Evolutionary conservation across 306 rosid genomes (phyloP).

Genomic region (Rosa chinensis): DNA sequence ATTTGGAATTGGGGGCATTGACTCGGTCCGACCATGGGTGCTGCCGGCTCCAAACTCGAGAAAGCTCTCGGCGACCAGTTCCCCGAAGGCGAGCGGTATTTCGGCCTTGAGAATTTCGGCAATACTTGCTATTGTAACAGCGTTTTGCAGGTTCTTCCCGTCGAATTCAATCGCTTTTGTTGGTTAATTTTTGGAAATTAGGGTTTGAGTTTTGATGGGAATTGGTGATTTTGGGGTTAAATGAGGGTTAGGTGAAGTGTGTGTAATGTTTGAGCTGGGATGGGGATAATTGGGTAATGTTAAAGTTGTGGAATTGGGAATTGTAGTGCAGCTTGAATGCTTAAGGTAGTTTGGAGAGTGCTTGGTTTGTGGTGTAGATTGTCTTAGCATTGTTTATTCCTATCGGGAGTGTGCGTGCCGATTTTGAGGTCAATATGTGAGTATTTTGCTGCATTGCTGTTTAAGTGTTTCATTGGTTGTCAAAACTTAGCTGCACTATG

Average conservation of each 20-base stretch:
- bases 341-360: not conserved
- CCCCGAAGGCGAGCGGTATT: conserved; percentile 98
- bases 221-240: not conserved
- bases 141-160: conserved; percentile 76
- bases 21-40: conserved; percentile 68
- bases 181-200: not conserved
- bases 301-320: not conserved
- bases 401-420: not conserved
- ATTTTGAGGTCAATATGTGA: not conserved
- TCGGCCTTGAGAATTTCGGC: conserved; percentile 97
- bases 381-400: not conserved
- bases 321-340: not conserved
- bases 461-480: not conserved
- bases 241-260: not conserved
- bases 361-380: not conserved
- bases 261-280: not conserved
- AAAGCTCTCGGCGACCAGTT: conserved; percentile 99
- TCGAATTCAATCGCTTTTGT: conserved; percentile 1
- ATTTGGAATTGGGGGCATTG: conserved; percentile 22
- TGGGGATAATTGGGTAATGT: not conserved
- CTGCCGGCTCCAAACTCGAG: conserved; percentile 98
- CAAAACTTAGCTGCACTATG: not conserved
- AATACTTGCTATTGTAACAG: conserved; percentile 98
- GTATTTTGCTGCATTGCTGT: not conserved
- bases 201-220: conserved; percentile 1